Conservation (phyloP, 345 rosid species). For the Dipteronia sinensis region DNA sequence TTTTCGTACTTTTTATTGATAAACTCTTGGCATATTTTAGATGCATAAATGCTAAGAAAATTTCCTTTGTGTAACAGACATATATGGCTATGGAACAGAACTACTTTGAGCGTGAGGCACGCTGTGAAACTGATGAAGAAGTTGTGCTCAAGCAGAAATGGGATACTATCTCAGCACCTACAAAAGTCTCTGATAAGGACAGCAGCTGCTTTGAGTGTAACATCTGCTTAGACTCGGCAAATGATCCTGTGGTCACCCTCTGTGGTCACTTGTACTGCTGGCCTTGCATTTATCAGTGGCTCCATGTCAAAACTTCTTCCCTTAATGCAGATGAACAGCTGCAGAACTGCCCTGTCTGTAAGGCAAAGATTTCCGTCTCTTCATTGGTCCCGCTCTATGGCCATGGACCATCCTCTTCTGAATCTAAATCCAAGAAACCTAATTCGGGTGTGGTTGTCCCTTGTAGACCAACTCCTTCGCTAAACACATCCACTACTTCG, state of each 20-base stretch:
- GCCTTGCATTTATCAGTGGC: conserved; percentile 81
- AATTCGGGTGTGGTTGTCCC: conserved; percentile 48
- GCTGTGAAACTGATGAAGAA: conserved; percentile 35
- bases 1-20: neutral
- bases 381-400: conserved; percentile 92
- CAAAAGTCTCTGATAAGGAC: conserved; percentile 30
- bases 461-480: conserved; percentile 55
- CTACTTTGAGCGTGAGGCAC: conserved; percentile 40
- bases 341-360: conserved; percentile 83
- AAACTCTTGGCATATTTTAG: neutral
- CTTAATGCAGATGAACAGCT: conserved; percentile 39
- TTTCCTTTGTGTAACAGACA: conserved; percentile 28
- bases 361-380: conserved; percentile 56
- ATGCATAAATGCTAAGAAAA: neutral
- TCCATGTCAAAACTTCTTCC: conserved; percentile 46
- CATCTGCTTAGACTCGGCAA: conserved; percentile 71
- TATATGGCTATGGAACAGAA: conserved; percentile 39
- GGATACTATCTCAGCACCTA: conserved; percentile 26
- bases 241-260: conserved; percentile 77
- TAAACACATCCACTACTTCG: conserved; percentile 16
- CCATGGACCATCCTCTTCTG: conserved; percentile 56
- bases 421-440: conserved; percentile 30
- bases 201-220: conserved; percentile 69
- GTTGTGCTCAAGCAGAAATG: conserved; percentile 37
- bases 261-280: conserved; percentile 92